Evolutionary conservation across 192 early-diverging fungal species (phyloP).

Genomic region (Backusella morwellensis): DNA sequence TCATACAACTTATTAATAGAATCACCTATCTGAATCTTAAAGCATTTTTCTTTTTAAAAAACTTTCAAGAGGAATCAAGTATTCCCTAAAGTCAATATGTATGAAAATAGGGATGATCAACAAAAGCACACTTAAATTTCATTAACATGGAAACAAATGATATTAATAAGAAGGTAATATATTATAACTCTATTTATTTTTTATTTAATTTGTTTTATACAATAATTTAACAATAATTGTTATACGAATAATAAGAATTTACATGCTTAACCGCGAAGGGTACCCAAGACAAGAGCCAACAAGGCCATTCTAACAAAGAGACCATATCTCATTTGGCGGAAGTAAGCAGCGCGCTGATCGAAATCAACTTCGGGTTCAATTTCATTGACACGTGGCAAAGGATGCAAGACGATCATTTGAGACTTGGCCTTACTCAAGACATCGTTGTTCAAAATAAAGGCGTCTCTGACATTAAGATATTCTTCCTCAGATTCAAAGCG

Average conservation of each 20-base stretch:
- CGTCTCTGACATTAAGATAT: conserved; percentile 76
- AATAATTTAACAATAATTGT: conserved; percentile 4
- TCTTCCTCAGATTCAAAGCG: conserved; percentile 75
- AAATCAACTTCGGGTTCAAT: conserved; percentile 98
- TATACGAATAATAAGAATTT: neutral
- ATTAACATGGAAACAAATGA: neutral
- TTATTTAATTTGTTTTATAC: conserved; percentile 9
- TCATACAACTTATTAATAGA: neutral
- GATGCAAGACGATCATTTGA: conserved; percentile 99
- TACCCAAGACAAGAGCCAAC: conserved; percentile 76
- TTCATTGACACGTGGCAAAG: conserved; percentile 90
- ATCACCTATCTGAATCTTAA: neutral
- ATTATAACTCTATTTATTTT: conserved; percentile 3
- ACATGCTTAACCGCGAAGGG: conserved; percentile 22
- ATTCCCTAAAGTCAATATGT: no score
- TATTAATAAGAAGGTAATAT: neutral
- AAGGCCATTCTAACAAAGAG: conserved; percentile 98
- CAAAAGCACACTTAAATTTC: neutral
- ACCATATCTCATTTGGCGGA: conserved; percentile 98
- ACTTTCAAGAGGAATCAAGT: neutral
- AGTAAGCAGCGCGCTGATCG: conserved; percentile 96
- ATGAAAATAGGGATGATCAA: neutral
- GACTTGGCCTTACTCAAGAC: conserved; percentile 84
- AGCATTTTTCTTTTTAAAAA: neutral
- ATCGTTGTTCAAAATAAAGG: conserved; percentile 87